Base-by-base conservation (phyloP, 768 basidiomycete species). In the Mrakia frigida region DNA sequence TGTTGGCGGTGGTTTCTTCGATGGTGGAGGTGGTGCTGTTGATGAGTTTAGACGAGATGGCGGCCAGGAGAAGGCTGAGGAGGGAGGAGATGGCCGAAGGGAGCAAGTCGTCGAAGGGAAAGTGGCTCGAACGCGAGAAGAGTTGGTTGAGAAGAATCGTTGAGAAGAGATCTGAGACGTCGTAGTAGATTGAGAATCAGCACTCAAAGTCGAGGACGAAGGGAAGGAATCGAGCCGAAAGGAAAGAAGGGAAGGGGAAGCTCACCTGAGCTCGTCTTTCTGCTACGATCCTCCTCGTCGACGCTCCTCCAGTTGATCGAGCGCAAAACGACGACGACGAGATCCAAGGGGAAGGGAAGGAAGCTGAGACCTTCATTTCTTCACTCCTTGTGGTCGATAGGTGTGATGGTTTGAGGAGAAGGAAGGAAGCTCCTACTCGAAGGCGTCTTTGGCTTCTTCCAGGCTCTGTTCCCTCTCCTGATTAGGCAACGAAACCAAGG, bases 61-160 rank as follows among this genome's bases (percentile, higher is more conserved):
- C 65, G 65, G 37, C 65, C 65, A 68, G 6, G 39, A 39, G 37
- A 11, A 37, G 65, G 37, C 3, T 1, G 65, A 39, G 31, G 65
- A 41, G 39, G 25, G 65, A 39, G 65, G 65, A 68, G 65, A 68
- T 68, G 65, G 18, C 65, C 65, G 65, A 68, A 56, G 56, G 23
- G 56, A n/a, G 5, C 25, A 56, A n/a, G n/a, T n/a, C 25, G 56
- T 28, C 25, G 28, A 28, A n/a, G n/a, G 5, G 0, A 56, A 25
- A 56, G 11, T 50, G 1, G 46, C 16, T 16, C 25, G n/a, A 28
- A 28, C 56, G n/a, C 23, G 56, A 13, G 56, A 18, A 28, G 56
- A 28, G 0, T 10, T 25, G 25, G 25, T 9, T 6, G 56, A 56
- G n/a, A 56, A 9, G n/a, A 10, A 56, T 3, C 56, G 25, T 10